Base-by-base conservation (phyloP, 495 filamentous ascomycete genomes). In the Evansstolkia leycettana region DNA sequence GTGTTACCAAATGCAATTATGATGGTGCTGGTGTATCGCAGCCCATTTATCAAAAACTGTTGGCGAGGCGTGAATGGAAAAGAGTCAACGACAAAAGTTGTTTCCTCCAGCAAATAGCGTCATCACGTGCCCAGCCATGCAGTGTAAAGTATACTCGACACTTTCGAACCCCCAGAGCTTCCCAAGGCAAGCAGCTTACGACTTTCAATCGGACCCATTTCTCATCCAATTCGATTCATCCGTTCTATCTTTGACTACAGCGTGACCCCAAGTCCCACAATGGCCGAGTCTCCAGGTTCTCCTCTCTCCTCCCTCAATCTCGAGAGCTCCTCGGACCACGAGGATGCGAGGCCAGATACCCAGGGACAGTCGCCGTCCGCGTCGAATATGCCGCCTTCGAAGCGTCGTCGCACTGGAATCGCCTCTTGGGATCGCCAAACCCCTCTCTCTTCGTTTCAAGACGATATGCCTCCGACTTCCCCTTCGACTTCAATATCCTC, bases 401-500 rank as follows among this genome's bases (percentile, higher is more conserved):
- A 73, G 39, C 65, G 69, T 11, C 66, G 66, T 25, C 64, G 67
- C 31, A 65, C 62, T 12, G 65, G 64, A n/a, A 48, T 58, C 33
- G 53, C 59, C n/a, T 58, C 57, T 16, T 69, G 64, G 55, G 64
- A 70, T 42, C 58, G 60, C 31, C 62, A 67, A 15, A 70, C 69
- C 3, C 67, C 69, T 14, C 47, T 66, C 5, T 67, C 63, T 12
- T 58, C 54, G 13, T 46, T 53, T 38, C 56, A 54, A 32, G 67
- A 65, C 38, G 59, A 60, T 15, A 38, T 48, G 24, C 67, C 59
- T 5, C 51, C 58, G 12, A 43, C 59, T 17, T 65, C 59, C 4
- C 62, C 64, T 14, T 57, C 64, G 31, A 44, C 52, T 35, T 78
- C 78, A 16, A 80, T 96, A 44, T 93, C 85, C 28, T 82, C 78